Base-by-base conservation (phyloP, 768 basidiomycete genomes). In the Lyophyllum atratum region DNA sequence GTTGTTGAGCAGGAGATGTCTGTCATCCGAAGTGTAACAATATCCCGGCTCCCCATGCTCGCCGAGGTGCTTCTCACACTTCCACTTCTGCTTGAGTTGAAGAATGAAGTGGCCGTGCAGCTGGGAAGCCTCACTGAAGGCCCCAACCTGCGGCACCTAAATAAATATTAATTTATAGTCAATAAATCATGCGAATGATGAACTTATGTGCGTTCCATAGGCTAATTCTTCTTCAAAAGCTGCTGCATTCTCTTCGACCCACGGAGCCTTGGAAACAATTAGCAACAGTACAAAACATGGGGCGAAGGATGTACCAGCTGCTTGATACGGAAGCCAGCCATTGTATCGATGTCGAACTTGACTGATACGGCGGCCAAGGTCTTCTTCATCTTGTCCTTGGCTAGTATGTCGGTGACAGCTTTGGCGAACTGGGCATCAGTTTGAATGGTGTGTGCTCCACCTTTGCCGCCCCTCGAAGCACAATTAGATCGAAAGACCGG, bases 311-410 rank as follows among this genome's bases (percentile, higher is more conserved):
- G 39, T 28, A 63, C 63, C 24, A 34, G 37, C 22, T 60, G 65
- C 26, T 58, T 28, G 31, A 62, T 59, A 0, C 59, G 52, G 40
- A 52, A 64, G 17, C 67, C 63, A n/a, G 61, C 62, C 66, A 68
- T 67, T 12, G 40, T 31, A 37, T 67, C 64, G 2, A 62, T 21
- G 46, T 68, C 65, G 56, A 64, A 63, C 59, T 68, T 61, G 29
- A 31, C 11, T 11, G 29, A 31, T 7, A 63, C 64, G 5, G 42
- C 14, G 11, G 63, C 51, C 7, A 49, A 47, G 22, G 15, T 42
- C 14, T 52, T 52, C 8, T 61, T 34, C 1, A 14, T 25, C 17
- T 63, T 60, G 11, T 66, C 62, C 45, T 56, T 58, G 34, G 55
- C 55, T 22, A 64, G 40, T 2, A 59, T 50, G 19, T 19, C n/a